phyloP scores from a whole-genome alignment of 2,329 filamentous ascomycete species.

The Neocucurbitaria cava region DNA sequence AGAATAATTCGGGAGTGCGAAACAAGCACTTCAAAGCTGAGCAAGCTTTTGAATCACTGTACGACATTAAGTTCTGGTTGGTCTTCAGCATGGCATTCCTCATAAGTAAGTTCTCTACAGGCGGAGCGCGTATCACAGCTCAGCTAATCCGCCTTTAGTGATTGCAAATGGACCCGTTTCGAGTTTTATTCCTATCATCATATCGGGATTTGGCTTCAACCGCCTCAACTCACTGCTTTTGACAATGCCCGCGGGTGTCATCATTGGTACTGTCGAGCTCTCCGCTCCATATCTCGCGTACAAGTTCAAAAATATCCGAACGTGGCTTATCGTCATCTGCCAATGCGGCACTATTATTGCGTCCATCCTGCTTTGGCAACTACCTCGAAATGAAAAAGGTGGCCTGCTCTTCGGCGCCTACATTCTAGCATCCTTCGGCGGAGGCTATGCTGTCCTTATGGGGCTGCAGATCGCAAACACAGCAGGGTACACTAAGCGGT shows the following conservation, averaged over 20 bases:
- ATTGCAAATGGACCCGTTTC: conserved; percentile 40
- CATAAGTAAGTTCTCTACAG: not conserved
- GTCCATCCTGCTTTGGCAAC: conserved; percentile 53
- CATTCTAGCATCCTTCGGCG: conserved; percentile 56
- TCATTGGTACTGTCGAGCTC: conserved; percentile 35
- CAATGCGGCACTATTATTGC: conserved; percentile 51
- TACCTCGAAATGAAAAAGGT: conserved; percentile 52
- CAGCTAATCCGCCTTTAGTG: not conserved
- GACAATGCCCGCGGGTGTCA: conserved; percentile 29
- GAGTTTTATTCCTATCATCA: conserved; percentile 42
- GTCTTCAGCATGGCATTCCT: conserved; percentile 35
- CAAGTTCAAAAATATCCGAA: conserved; percentile 28
- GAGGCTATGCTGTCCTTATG: conserved; percentile 60
- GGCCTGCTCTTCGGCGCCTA: conserved; percentile 58
- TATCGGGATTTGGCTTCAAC: conserved; percentile 36
- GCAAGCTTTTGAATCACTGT: conserved; percentile 66
- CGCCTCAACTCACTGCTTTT: conserved; percentile 36
- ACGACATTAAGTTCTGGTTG: conserved; percentile 64
- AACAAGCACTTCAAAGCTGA: conserved; percentile 71
- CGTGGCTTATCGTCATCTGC: conserved; percentile 40
- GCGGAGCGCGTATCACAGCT: no score
- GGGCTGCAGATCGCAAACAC: conserved; percentile 59
- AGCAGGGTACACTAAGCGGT: conserved; percentile 61
- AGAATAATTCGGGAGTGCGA: conserved; percentile 77
- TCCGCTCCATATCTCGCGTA: conserved; percentile 30